Percentiles rank a stretch among this genome's conserved stretches.
phyloP scores from a whole-genome alignment of 2,329 filamentous ascomycete genomes.

The Nemania diffusa region DNA sequence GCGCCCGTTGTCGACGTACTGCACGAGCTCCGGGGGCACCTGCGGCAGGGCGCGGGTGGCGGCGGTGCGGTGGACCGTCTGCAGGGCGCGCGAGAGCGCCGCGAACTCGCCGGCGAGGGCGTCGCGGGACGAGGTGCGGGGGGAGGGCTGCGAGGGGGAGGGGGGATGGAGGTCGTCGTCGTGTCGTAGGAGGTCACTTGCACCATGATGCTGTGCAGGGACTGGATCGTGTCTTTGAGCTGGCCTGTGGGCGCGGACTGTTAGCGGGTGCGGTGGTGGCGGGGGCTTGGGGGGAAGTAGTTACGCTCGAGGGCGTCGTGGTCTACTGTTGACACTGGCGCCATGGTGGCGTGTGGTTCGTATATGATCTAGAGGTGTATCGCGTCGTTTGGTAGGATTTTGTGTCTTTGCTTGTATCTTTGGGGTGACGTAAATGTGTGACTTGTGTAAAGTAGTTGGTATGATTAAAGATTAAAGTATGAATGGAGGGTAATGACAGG shows the following conservation, averaged over 20 bases:
- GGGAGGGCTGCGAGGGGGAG: slow-evolving; percentile 3
- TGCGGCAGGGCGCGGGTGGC: slow-evolving; percentile 58
- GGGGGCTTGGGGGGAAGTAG: background rate
- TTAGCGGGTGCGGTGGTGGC: background rate
- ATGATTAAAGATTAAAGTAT: background rate
- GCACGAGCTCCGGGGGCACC: slow-evolving; percentile 70
- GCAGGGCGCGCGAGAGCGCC: slow-evolving; percentile 54
- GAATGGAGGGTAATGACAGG: no score
- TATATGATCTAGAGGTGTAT: background rate
- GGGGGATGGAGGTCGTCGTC: background rate
- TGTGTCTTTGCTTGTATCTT: background rate
- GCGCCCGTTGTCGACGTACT: slow-evolving; percentile 76
- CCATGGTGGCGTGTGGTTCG: slow-evolving; percentile 23
- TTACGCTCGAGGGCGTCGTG: slow-evolving; percentile 38
- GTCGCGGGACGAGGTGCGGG: slow-evolving; percentile 58
- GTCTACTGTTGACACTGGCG: slow-evolving; percentile 29
- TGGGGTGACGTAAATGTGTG: background rate
- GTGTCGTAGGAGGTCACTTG: slow-evolving; percentile 70
- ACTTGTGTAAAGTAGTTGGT: background rate
- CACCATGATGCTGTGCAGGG: slow-evolving; percentile 57
- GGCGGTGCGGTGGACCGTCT: slow-evolving; percentile 55
- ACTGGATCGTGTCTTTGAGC: slow-evolving; percentile 51
- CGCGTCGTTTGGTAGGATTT: background rate
- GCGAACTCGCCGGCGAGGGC: slow-evolving; percentile 65
- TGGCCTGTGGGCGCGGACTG: slow-evolving; percentile 41